phyloP scores from a whole-genome alignment of 1,284 basidiomycete genomes.

The Flammula alnicola region DNA sequence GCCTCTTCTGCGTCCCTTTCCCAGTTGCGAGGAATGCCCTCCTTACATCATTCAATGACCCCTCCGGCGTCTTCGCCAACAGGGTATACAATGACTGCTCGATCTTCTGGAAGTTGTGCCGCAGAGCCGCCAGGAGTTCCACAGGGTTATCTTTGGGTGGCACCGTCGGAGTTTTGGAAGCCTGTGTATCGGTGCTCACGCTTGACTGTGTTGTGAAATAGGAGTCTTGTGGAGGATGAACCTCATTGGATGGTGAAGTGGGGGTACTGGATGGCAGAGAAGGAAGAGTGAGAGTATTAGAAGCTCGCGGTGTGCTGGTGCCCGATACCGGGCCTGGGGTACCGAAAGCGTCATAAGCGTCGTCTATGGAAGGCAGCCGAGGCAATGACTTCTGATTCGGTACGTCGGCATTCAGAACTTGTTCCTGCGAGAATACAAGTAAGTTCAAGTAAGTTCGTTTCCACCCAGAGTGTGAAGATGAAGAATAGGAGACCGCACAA shows the following conservation, averaged over 20 bases:
- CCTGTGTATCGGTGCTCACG: slow-evolving; percentile 12
- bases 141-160: slow-evolving; percentile 38
- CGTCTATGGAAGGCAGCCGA: slow-evolving; percentile 58
- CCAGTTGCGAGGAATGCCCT: slow-evolving; percentile 57
- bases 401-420: slow-evolving; percentile 38
- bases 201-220: slow-evolving; percentile 18
- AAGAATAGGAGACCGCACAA: slow-evolving; percentile 46
- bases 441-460: background rate
- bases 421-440: slow-evolving; percentile 44
- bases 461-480: too few species aligned
- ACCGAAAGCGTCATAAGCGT: slow-evolving; percentile 45
- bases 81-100: slow-evolving; percentile 63
- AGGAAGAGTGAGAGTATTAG: slow-evolving; percentile 20
- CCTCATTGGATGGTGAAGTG: slow-evolving; percentile 10
- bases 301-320: slow-evolving; percentile 5
- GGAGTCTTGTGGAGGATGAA: slow-evolving; percentile 12
- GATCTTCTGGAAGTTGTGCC: slow-evolving; percentile 58
- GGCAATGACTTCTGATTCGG: slow-evolving; percentile 43
- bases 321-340: slow-evolving; percentile 28
- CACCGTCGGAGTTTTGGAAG: slow-evolving; percentile 22
- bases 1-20: slow-evolving; percentile 51
- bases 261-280: slow-evolving; percentile 24
- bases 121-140: slow-evolving; percentile 51
- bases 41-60: slow-evolving; percentile 65
- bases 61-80: slow-evolving; percentile 48